phyloP scores from a whole-genome alignment of 2,329 filamentous ascomycete genomes.

The Trichoderma sp. region DNA sequence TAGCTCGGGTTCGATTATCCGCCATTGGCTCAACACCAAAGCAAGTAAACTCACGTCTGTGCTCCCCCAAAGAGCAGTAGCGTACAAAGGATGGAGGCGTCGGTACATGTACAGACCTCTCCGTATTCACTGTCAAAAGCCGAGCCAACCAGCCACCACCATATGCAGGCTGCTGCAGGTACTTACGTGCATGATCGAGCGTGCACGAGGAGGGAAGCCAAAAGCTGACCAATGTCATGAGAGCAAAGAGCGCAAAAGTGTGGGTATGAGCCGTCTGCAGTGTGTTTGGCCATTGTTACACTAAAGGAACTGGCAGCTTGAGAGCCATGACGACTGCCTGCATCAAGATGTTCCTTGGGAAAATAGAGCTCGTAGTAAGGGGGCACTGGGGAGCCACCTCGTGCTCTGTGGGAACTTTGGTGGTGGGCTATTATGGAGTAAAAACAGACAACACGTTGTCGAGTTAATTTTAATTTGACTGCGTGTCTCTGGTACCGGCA shows the following conservation, averaged over 20 bases:
- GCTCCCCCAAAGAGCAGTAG: not conserved
- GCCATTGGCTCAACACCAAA: not conserved
- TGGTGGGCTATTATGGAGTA: not conserved
- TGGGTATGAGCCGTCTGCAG: slow-evolving; percentile 9
- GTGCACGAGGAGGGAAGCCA: not conserved
- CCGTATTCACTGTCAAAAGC: not conserved
- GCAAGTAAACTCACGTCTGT: not conserved
- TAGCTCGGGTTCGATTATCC: not conserved
- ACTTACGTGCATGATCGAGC: slow-evolving; percentile 20
- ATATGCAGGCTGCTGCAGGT: slow-evolving; percentile 19
- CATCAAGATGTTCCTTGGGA: not conserved
- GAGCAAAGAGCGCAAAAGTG: not conserved
- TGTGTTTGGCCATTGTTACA: not conserved
- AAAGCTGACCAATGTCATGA: slow-evolving; percentile 3
- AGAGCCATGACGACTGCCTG: not conserved
- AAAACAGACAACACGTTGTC: not conserved
- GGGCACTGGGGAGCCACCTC: not conserved
- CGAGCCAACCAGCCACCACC: slow-evolving; percentile 7
- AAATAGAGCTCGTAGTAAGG: not conserved
- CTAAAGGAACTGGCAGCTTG: not conserved
- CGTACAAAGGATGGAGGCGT: not conserved
- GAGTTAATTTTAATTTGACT: not conserved
- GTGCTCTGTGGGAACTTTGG: not conserved
- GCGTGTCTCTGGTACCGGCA: not conserved
- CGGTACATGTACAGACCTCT: not conserved